Evolutionary conservation across 2,329 filamentous ascomycete species (phyloP).

Genomic region (Colletotrichum destructivum): DNA sequence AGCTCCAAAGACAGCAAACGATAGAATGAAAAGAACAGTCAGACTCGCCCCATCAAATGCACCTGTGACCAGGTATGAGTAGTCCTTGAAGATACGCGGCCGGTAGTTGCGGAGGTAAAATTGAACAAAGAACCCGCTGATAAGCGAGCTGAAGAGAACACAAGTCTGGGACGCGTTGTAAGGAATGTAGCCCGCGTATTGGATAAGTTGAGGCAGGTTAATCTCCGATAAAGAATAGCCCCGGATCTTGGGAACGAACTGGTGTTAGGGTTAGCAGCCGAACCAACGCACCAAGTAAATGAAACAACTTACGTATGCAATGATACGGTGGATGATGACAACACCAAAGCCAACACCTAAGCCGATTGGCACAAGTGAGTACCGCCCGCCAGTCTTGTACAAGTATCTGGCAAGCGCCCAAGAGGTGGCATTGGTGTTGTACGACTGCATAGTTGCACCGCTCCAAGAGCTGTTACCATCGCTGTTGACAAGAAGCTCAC

Average conservation of each 20-base stretch:
- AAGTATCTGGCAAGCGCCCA: constrained; percentile 69
- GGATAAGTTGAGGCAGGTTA: constrained; percentile 69
- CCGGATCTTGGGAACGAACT: constrained; percentile 64
- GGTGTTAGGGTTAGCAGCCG: not conserved
- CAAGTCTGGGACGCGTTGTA: constrained; percentile 71
- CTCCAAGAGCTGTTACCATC: constrained; percentile 68
- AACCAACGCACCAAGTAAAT: not conserved
- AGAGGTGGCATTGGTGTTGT: constrained; percentile 63
- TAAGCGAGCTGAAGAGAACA: constrained; percentile 63
- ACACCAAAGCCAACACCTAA: constrained; percentile 62
- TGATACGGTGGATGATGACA: constrained; percentile 61
- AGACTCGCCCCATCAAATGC: constrained; percentile 68
- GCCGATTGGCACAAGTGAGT: constrained; percentile 66
- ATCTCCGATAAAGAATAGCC: constrained; percentile 59
- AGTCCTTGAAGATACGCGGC: constrained; percentile 67
- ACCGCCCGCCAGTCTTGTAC: constrained; percentile 61
- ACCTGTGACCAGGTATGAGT: constrained; percentile 67
- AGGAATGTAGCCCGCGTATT: constrained; percentile 68
- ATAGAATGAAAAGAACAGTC: constrained; percentile 65
- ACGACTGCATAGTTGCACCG: constrained; percentile 65
- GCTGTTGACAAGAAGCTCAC: constrained; percentile 60
- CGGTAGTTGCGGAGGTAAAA: constrained; percentile 67
- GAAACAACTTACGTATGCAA: constrained; percentile 54
- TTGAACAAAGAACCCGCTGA: constrained; percentile 64
- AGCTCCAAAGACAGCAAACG: constrained; percentile 70